Conservation (phyloP, 768 basidiomycete species). For the Tylopilus sp. region DNA sequence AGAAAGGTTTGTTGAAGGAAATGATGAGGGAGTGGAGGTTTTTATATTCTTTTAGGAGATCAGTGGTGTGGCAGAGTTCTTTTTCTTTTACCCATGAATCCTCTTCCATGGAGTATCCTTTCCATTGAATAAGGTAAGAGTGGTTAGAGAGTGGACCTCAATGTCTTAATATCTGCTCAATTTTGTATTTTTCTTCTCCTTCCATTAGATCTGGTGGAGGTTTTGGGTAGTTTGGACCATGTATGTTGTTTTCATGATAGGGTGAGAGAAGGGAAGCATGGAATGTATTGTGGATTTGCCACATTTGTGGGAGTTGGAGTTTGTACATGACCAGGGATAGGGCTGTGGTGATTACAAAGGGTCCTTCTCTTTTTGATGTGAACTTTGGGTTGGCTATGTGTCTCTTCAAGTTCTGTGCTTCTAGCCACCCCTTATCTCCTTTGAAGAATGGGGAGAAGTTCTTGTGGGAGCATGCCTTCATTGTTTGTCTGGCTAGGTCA, state of each 20-base stretch:
- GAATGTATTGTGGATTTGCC: not conserved
- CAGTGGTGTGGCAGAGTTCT: no score
- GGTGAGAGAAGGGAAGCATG: not conserved
- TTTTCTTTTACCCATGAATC: not conserved
- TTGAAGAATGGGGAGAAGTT: not conserved
- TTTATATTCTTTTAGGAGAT: no score
- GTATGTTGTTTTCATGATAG: no score
- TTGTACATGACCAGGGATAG: not conserved
- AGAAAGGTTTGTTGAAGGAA: no score
- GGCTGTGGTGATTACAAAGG: not conserved
- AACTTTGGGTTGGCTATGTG: not conserved
- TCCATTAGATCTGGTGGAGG: not conserved
- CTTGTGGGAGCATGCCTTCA: no score
- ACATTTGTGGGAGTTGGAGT: not conserved
- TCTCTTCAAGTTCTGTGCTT: not conserved
- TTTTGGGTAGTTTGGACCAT: no score
- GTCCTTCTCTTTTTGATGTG: not conserved
- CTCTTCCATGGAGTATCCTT: not conserved
- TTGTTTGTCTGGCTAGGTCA: no score
- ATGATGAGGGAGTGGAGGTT: no score
- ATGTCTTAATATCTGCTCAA: not conserved
- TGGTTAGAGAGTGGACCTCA: not conserved
- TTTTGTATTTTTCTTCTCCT: not conserved
- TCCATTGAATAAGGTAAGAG: not conserved
- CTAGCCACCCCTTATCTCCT: not conserved